Evolutionary conservation across 176 grass and related monocot genomes (phyloP).

Genomic region (Bolboschoenus planiculmis): DNA sequence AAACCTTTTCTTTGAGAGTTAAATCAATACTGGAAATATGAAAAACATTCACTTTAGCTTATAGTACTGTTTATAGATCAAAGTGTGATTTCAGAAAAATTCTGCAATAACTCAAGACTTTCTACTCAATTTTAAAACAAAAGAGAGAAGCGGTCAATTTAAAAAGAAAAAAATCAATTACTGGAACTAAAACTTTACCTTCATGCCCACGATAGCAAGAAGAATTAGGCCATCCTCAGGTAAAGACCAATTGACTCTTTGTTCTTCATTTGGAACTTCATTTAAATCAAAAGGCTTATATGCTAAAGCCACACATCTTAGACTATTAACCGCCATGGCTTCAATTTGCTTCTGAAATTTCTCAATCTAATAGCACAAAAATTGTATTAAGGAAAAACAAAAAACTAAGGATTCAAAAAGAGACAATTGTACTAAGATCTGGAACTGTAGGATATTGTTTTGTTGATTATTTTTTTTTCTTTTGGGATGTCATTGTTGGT

Average conservation of each 20-base stretch:
- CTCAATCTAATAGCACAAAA: slow-evolving; percentile 47
- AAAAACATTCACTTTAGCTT: not conserved
- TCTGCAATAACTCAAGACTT: slow-evolving; percentile 14
- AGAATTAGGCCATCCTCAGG: slow-evolving; percentile 67
- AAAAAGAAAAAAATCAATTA: slow-evolving; percentile 5
- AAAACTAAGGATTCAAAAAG: not conserved
- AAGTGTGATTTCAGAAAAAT: not conserved
- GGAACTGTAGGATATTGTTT: not conserved
- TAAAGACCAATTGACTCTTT: slow-evolving; percentile 51
- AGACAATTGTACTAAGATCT: not conserved
- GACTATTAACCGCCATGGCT: slow-evolving; percentile 65
- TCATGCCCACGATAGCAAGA: slow-evolving; percentile 83
- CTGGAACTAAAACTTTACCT: slow-evolving; percentile 39
- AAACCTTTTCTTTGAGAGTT: not conserved
- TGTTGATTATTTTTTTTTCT: slow-evolving; percentile 35
- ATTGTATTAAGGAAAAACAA: not conserved
- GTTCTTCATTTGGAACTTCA: slow-evolving; percentile 59
- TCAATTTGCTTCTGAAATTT: slow-evolving; percentile 59
- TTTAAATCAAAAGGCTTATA: slow-evolving; percentile 44
- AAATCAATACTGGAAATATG: not conserved
- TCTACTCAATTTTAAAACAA: not conserved
- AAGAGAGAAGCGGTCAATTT: not conserved
- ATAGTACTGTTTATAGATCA: not conserved
- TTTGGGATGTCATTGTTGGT: slow-evolving; percentile 31
- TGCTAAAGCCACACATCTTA: slow-evolving; percentile 89